Evolutionary conservation across 352 stramenopile species (phyloP).

Genomic region (Nothophytophthora sp.): DNA sequence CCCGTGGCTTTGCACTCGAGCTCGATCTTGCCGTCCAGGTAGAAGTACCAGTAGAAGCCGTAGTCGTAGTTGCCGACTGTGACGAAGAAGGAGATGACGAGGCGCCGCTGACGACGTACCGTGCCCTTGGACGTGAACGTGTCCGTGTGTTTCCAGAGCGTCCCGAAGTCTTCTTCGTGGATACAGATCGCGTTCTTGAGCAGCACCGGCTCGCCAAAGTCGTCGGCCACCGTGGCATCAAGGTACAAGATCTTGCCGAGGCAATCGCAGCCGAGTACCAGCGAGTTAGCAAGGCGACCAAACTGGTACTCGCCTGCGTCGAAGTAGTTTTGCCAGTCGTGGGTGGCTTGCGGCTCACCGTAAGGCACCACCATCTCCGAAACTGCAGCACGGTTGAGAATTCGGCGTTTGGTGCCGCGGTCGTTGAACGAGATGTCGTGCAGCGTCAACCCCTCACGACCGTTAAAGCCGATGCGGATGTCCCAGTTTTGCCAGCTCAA

Average conservation of each 20-base stretch:
- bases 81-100: slow-evolving; percentile 79
- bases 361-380: slow-evolving; percentile 86
- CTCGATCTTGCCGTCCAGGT: slow-evolving; percentile 73
- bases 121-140: slow-evolving; percentile 18
- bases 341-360: slow-evolving; percentile 55
- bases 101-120: slow-evolving; percentile 52
- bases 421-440: slow-evolving; percentile 58
- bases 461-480: slow-evolving; percentile 79
- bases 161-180: slow-evolving; percentile 81
- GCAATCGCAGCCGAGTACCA: slow-evolving; percentile 81
- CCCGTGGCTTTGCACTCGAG: slow-evolving; percentile 76
- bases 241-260: slow-evolving; percentile 85
- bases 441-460: slow-evolving; percentile 69
- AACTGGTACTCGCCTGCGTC: slow-evolving; percentile 78
- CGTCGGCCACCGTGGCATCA: slow-evolving; percentile 64
- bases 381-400: slow-evolving; percentile 59
- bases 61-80: slow-evolving; percentile 87
- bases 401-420: slow-evolving; percentile 23
- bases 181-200: slow-evolving; percentile 81
- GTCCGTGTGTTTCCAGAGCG: slow-evolving; percentile 77
- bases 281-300: slow-evolving; percentile 65
- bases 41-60: slow-evolving; percentile 73
- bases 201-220: slow-evolving; percentile 39
- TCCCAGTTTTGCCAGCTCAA: slow-evolving; percentile 81
- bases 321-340: slow-evolving; percentile 77